A percentile compares a stretch with the other conserved stretches of the same genome.
Evolutionary conservation across 2,329 filamentous ascomycete species (phyloP).

Genomic region (Cladosporium phlei): DNA sequence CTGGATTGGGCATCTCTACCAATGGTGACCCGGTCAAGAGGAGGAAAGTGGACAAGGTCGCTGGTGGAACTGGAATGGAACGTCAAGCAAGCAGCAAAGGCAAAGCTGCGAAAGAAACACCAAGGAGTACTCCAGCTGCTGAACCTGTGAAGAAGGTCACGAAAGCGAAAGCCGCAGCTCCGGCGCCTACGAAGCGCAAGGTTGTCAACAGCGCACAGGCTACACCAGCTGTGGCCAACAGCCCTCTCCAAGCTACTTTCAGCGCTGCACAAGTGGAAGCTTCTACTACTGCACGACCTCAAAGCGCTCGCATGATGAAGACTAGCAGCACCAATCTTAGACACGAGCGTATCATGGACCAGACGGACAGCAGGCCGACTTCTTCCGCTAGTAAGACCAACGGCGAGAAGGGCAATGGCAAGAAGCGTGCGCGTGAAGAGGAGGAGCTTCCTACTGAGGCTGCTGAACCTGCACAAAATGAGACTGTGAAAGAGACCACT

Average conservation of each 20-base stretch:
- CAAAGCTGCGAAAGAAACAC: conserved; percentile 50
- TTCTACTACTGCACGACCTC: conserved; percentile 61
- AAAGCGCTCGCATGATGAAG: conserved; percentile 68
- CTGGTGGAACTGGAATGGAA: conserved; percentile 52
- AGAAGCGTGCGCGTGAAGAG: conserved; percentile 14
- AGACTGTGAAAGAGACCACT: conserved; percentile 13
- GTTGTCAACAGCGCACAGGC: conserved; percentile 42
- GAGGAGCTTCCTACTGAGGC: conserved; percentile 16
- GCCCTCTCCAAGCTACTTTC: conserved; percentile 43
- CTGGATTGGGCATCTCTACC: conserved; percentile 58
- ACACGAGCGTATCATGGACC: conserved; percentile 34
- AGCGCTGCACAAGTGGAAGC: conserved; percentile 67
- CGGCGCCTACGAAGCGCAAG: conserved; percentile 72
- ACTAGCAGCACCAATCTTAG: conserved; percentile 55
- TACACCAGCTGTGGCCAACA: conserved; percentile 43
- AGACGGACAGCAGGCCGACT: conserved; percentile 36
- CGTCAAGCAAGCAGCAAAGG: conserved; percentile 56
- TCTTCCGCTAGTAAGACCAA: conserved; percentile 15
- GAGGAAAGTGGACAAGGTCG: conserved; percentile 70
- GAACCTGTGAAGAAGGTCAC: conserved; percentile 67
- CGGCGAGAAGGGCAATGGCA: conserved; percentile 19
- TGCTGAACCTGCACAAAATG: conserved; percentile 14
- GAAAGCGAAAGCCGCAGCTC: conserved; percentile 58
- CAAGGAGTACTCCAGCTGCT: conserved; percentile 62
- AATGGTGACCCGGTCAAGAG: conserved; percentile 62